phyloP scores from a whole-genome alignment of 2,329 filamentous ascomycete genomes.

The Zasmidium angulare region DNA sequence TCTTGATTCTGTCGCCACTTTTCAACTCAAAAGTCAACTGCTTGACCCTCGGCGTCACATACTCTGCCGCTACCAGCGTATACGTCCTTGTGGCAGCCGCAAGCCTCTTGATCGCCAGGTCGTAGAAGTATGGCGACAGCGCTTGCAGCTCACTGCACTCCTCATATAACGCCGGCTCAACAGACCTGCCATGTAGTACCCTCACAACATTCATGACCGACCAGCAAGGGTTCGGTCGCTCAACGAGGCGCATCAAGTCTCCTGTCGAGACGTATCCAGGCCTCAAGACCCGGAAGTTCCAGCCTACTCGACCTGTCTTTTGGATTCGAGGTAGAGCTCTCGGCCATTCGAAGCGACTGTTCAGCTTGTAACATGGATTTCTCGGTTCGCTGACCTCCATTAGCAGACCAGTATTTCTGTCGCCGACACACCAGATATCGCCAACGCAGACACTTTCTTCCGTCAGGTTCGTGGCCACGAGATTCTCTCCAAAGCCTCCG shows the following conservation, averaged over 20 bases:
- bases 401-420: slow-evolving; percentile 36
- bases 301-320: slow-evolving; percentile 16
- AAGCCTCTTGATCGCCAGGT: slow-evolving; percentile 28
- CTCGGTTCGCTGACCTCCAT: slow-evolving; percentile 60
- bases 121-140: slow-evolving; percentile 7
- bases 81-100: slow-evolving; percentile 35
- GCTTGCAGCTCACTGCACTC: slow-evolving; percentile 44
- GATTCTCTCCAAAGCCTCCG: slow-evolving; percentile 62
- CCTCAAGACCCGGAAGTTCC: slow-evolving; percentile 16
- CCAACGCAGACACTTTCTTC: slow-evolving; percentile 65
- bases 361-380: slow-evolving; percentile 66
- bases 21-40: slow-evolving; percentile 11
- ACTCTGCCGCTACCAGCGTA: background rate
- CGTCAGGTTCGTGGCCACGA: slow-evolving; percentile 57
- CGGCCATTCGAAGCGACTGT: slow-evolving; percentile 54
- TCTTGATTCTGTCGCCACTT: slow-evolving; percentile 14
- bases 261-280: slow-evolving; percentile 55
- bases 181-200: slow-evolving; percentile 48
- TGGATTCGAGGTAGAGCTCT: slow-evolving; percentile 11
- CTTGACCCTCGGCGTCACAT: slow-evolving; percentile 9
- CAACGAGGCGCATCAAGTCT: slow-evolving; percentile 57
- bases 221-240: slow-evolving; percentile 59
- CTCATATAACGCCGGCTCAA: slow-evolving; percentile 50
- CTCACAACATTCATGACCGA: slow-evolving; percentile 62
- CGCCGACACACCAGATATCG: slow-evolving; percentile 53